Evolutionary conservation across 805 yeast genomes (phyloP), one percentile per base, ranked within the genome.

Genomic region (Ogataea saltuana): DNA sequence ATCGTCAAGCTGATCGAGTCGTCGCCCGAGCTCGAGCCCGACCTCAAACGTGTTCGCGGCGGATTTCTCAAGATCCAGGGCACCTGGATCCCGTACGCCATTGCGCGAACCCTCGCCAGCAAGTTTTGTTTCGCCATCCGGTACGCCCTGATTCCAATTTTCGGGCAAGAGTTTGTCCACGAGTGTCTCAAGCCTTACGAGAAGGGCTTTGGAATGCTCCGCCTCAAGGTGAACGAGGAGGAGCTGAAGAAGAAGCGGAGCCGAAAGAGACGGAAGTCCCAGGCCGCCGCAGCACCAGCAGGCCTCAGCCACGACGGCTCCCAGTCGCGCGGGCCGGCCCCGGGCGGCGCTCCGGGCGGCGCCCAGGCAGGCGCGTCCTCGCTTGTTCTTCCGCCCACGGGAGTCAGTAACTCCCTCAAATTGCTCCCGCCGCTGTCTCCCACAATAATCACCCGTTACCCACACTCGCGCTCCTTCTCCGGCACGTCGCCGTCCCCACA

Each of bases 1-100:
- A 84, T 85, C 33, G 86, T 83, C 42, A 81, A 81, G 61, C 67
- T 86, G 33, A 67, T 86, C 23, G 88, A 84, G 56, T 67, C 75
- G 4, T 72, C 79, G 3, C 90, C 90, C 2, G 80, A 80, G 54
- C 69, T 81, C 41, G 87, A 78, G 51, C 76, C 73, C 13, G 75
- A 72, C 31, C 74, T 84, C 42, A 79, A 79, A 54, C 75, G 96
- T 39, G 88, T 89, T 12, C 70, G 97, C 42, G 97, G 97, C 35
- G 97, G 97, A 2, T 88, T 80, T 56, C 74, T 89, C 51, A 88
- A 88, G 69, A 88, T 90, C 51, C 97, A 89, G 67, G 97, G 97
- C 4, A 88, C 96, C 7, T 90, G 97, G 97, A 66, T 88, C 29
- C 91, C 96, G 2, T 83, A 66, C 56, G 76, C 74, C 8, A 70